Conservation (phyloP, 2,329 filamentous ascomycete species). For the Pestalotiopsis sp. region DNA sequence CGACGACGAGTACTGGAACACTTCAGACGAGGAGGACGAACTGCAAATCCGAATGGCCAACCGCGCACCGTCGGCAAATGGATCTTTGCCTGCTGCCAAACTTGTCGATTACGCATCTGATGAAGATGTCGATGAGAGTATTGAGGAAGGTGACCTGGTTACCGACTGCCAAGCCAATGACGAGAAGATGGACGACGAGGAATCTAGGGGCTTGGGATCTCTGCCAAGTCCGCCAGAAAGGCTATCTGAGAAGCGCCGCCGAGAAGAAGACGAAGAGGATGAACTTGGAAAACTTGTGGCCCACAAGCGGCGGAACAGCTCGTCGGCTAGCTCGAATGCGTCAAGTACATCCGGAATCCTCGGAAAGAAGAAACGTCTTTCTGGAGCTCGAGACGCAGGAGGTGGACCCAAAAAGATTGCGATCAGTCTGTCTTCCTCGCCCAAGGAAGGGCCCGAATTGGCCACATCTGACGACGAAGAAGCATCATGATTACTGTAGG, state of each 20-base stretch:
- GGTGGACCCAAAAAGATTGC: conserved; percentile 56
- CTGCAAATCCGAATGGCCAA: conserved; percentile 35
- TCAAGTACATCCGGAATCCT: conserved; percentile 40
- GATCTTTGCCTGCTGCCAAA: conserved; percentile 63
- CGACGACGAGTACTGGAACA: conserved; percentile 94
- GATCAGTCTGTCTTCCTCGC: conserved; percentile 55
- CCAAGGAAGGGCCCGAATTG: conserved; percentile 34
- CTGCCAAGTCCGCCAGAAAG: conserved; percentile 69
- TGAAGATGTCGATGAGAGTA: conserved; percentile 69
- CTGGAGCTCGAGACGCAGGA: conserved; percentile 39
- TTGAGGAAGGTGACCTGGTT: conserved; percentile 6
- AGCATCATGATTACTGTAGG: conserved; percentile 14
- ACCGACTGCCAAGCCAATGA: background rate
- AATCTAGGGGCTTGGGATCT: conserved; percentile 39
- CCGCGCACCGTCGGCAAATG: conserved; percentile 55
- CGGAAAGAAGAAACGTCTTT: conserved; percentile 49
- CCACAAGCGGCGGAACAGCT: conserved; percentile 64
- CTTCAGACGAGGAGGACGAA: conserved; percentile 84
- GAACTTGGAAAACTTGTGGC: conserved; percentile 82
- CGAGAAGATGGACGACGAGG: conserved; percentile 29
- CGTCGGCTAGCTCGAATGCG: conserved; percentile 47
- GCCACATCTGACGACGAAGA: conserved; percentile 18
- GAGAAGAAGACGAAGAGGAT: conserved; percentile 93
- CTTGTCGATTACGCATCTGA: conserved; percentile 93
- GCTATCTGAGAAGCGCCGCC: conserved; percentile 83